Percentiles rank a stretch among this genome's conserved stretches.
These are phyloP conservation scores for Euphorbia schlechtendalii DNA, from an alignment of 441 rosid species.

Conservation along the genomic window DNA sequence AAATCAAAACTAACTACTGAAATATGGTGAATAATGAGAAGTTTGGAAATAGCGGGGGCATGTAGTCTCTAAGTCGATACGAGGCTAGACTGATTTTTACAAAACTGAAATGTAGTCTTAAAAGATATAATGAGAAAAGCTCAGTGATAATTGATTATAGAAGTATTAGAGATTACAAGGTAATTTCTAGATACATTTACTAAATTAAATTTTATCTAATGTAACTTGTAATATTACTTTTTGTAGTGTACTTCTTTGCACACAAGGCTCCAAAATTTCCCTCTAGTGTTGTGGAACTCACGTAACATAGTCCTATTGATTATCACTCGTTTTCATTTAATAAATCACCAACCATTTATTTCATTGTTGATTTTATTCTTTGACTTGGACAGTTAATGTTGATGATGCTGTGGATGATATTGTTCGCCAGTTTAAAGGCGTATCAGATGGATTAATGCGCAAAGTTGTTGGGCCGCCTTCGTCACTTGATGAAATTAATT, in stretches of 20 bases:
- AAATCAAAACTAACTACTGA: background rate
- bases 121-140: background rate
- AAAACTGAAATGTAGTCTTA: background rate
- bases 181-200: background rate
- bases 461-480: slow-evolving; percentile 63
- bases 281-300: background rate
- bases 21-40: background rate
- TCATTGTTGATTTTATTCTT: background rate
- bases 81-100: background rate
- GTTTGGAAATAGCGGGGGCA: background rate
- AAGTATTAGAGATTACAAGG: background rate
- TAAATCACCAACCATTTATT: background rate
- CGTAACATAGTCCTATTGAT: background rate
- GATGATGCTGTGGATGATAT: slow-evolving; percentile 98
- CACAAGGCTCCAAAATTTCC: background rate
- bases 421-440: slow-evolving; percentile 86
- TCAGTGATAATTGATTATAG: background rate
- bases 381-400: slow-evolving; percentile 63
- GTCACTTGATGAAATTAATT: slow-evolving; percentile 32
- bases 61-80: background rate
- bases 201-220: background rate
- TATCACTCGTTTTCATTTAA: background rate
- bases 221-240: background rate
- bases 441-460: slow-evolving; percentile 79
- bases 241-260: background rate